phyloP scores from a whole-genome alignment of 495 filamentous ascomycete genomes.

The Penicillium chermesinum region DNA sequence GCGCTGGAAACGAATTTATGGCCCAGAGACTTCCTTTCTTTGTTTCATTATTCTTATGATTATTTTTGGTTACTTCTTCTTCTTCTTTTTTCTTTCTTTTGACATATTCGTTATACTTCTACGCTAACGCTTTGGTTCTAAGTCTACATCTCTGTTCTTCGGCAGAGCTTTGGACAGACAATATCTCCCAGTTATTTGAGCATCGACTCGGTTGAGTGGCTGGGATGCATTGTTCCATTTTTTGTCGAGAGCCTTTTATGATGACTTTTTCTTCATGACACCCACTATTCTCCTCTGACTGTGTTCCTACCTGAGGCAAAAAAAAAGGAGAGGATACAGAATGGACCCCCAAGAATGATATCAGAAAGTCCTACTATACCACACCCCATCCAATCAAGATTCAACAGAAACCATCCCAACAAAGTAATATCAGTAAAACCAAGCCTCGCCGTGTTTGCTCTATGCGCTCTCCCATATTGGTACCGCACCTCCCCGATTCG shows the following conservation, averaged over 20 bases:
- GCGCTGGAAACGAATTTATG: slow-evolving; percentile 15
- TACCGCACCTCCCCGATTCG: slow-evolving; percentile 22
- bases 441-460: slow-evolving; percentile 2
- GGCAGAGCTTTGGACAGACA: no score
- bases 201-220: no score
- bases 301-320: slow-evolving; percentile 1
- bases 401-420: background rate
- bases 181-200: no score
- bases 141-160: no score
- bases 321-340: slow-evolving; percentile 11
- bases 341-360: slow-evolving; percentile 15
- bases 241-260: background rate
- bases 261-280: background rate
- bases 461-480: background rate
- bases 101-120: slow-evolving; percentile 11
- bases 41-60: slow-evolving; percentile 10
- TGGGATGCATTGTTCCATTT: no score
- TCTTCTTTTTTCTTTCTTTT: slow-evolving; percentile 4
- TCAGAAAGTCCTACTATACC: background rate
- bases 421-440: background rate
- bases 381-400: background rate
- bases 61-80: no score
- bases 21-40: slow-evolving; percentile 10
- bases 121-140: background rate
- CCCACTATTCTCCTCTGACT: slow-evolving; percentile 1